Evolutionary conservation across 2,329 filamentous ascomycete species (phyloP).

Genomic region (Fusarium pseudoanthophilum): DNA sequence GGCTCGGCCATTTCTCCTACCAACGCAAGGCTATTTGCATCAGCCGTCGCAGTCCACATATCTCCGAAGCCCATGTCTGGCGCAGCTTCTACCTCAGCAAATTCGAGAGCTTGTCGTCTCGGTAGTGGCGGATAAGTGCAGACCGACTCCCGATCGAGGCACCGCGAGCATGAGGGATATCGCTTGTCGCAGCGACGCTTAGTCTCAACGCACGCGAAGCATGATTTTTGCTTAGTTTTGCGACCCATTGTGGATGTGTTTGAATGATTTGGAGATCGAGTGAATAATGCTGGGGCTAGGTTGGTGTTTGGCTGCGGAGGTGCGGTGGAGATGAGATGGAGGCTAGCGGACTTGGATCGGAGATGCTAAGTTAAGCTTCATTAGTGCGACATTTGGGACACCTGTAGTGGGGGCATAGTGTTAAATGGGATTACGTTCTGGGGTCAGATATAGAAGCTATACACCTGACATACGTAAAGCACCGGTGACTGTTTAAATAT

Average conservation of each 20-base stretch:
- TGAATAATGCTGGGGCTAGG: too few species aligned
- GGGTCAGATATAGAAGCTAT: not conserved
- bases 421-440: not conserved
- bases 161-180: not conserved
- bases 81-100: accelerated
- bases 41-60: accelerated
- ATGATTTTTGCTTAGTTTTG: not conserved
- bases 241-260: not conserved
- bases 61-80: not conserved
- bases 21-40: accelerated
- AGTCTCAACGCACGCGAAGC: not conserved
- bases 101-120: not conserved
- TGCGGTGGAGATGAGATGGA: not conserved
- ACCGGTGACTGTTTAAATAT: not conserved
- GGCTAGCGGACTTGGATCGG: not conserved
- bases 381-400: accelerated
- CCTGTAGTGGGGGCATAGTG: accelerated
- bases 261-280: accelerated
- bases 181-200: not conserved
- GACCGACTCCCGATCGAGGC: not conserved
- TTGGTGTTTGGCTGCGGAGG: not conserved
- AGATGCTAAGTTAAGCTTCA: not conserved
- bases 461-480: accelerated
- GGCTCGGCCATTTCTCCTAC: not conserved
- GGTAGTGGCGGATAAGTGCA: not conserved